Percentiles rank a stretch among this genome's conserved stretches.
phyloP scores from a whole-genome alignment of 345 rosid genomes.

The Linum tenue region DNA sequence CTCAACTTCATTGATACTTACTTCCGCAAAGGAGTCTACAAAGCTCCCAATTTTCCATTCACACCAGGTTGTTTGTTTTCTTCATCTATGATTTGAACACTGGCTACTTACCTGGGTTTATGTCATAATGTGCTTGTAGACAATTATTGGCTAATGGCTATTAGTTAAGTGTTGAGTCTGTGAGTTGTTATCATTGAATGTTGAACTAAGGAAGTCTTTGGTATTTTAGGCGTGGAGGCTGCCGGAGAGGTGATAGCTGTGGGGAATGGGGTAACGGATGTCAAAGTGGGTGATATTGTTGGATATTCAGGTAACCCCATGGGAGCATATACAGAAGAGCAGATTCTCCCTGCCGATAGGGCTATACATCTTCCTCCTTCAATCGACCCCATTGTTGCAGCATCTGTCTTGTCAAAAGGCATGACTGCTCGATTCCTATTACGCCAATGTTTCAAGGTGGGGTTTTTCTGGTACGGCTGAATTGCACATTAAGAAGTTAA shows the following conservation, averaged over 20 bases:
- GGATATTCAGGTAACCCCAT: conserved; percentile 63
- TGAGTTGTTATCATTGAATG: too few species aligned
- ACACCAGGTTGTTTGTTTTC: conserved; percentile 51
- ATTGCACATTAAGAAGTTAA: not conserved
- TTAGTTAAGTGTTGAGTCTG: too few species aligned
- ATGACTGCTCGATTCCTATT: conserved; percentile 75
- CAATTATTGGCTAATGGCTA: too few species aligned
- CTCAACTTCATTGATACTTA: conserved; percentile 80
- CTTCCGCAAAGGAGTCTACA: conserved; percentile 74
- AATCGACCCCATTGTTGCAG: conserved; percentile 54
- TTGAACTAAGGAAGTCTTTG: not conserved
- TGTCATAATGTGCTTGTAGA: too few species aligned
- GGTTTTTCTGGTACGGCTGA: not conserved
- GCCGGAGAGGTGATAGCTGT: conserved; percentile 81
- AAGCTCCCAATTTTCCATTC: conserved; percentile 55
- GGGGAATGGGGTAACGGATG: conserved; percentile 70
- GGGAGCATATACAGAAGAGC: conserved; percentile 87
- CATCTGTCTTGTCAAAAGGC: conserved; percentile 73
- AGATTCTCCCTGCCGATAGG: conserved; percentile 63
- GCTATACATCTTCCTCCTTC: conserved; percentile 80
- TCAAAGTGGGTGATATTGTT: conserved; percentile 71
- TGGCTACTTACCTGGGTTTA: too few species aligned
- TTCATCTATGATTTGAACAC: too few species aligned
- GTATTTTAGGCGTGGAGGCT: conserved; percentile 64
- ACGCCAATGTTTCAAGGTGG: conserved; percentile 77